Evolutionary conservation across 1,139 yeast genomes (phyloP), one percentile per base, ranked within the genome.

Genomic region (Yamadazyma mexicana): DNA sequence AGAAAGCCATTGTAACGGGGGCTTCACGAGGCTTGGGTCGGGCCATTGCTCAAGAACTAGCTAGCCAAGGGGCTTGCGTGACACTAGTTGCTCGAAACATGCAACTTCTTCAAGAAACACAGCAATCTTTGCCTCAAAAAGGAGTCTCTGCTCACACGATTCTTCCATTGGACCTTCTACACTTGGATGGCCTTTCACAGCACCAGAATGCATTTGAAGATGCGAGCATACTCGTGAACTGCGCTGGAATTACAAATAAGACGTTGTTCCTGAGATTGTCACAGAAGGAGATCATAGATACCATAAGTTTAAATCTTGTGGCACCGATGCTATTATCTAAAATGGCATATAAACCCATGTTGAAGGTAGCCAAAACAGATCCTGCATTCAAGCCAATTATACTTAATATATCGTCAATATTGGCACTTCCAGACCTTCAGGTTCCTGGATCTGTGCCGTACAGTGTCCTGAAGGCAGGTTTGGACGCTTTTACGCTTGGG

Each of bases 11-110:
- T 4, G 63, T 91, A 1, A 89, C 97, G 0, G 98, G 98, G 0
- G 96, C 88, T 0, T 86, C 96, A 0, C 66, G 79, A 48, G 98
- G 98, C 0, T 69, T 91, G 22, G 98, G 98, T 0, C 64, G 72
- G 5, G 80, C 81, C 0, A 75, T 91, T 14, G 83, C 92, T 0
- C 54, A 61, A 30, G 61, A 58, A 38, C 64, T 91, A 25, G 82
- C 95, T 0, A 37, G 50, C 0, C 57, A 73, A 33, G 96, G 96
- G 1, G 76, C 83, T 17, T 71, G 75, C 14, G 69, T 87, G 10
- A 70, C 86, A 0, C 59, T 87, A 14, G 51, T 87, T 7, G 81
- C 95, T 0, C 62, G 94, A 31, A 69, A 76, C 42, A 62, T 59
- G 29, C 53, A 58, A 0, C 50, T 57, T 2, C 60, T 87, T 17